A percentile compares a stretch with the other conserved stretches of the same genome.
Conservation (phyloP, 306 rosid species). For the Luffa aegyptiaca region DNA sequence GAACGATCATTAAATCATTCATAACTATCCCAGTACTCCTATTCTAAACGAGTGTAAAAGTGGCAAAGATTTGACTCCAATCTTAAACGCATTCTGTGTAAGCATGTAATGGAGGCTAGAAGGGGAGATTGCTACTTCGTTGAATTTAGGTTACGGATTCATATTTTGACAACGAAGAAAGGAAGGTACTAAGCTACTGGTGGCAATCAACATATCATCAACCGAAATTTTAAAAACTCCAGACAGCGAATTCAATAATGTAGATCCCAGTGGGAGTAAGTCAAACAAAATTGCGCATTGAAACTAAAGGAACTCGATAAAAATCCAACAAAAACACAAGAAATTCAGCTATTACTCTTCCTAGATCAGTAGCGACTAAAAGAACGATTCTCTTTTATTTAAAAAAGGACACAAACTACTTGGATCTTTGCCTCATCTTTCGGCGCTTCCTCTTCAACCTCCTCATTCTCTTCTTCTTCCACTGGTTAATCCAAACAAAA, state of each 20-base stretch:
- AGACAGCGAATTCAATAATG: not conserved
- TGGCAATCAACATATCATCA: not conserved
- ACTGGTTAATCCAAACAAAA: not conserved
- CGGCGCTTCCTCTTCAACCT: slow-evolving; percentile 16
- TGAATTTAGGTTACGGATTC: not conserved
- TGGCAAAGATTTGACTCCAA: not conserved
- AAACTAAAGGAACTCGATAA: not conserved
- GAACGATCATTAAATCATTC: not conserved
- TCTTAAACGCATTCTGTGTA: not conserved
- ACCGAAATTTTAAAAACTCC: not conserved
- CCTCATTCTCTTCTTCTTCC: slow-evolving; percentile 17
- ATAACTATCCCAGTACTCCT: not conserved
- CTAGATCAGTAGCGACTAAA: slow-evolving; percentile 2
- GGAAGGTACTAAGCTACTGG: not conserved
- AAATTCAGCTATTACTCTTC: not conserved
- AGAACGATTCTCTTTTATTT: not conserved
- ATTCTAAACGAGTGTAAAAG: not conserved
- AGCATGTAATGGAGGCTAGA: not conserved
- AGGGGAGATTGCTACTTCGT: not conserved
- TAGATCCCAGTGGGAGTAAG: not conserved
- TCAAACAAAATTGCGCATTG: not conserved
- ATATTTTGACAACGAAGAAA: not conserved
- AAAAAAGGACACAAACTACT: not conserved
- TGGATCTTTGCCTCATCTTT: slow-evolving; percentile 16
- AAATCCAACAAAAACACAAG: slow-evolving; percentile 4